Conservation (phyloP, 2,329 filamentous ascomycete genomes). For the Trichoderma semiorbis region DNA sequence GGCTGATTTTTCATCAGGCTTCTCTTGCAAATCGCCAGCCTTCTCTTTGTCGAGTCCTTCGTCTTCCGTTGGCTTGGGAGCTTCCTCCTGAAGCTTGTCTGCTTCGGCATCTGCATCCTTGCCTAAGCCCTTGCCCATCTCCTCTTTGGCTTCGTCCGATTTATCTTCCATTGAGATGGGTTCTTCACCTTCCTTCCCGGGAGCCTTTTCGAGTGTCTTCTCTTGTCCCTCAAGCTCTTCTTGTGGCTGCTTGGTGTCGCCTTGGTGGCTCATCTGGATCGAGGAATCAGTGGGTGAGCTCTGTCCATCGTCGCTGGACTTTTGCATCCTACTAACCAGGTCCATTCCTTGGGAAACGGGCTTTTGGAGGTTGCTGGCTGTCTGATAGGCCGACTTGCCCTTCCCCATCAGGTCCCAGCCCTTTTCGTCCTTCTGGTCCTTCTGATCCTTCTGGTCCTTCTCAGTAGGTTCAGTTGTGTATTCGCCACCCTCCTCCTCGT, state of each 20-base stretch:
- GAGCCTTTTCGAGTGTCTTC: not conserved
- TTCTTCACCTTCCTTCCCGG: not conserved
- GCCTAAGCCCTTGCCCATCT: not conserved
- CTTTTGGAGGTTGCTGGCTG: conserved; percentile 16
- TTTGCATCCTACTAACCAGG: conserved; percentile 22
- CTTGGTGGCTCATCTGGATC: not conserved
- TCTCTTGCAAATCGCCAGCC: not conserved
- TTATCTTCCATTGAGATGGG: conserved; percentile 9
- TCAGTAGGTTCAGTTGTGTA: conserved; percentile 37
- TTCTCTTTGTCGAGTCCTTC: not conserved
- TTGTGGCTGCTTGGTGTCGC: not conserved
- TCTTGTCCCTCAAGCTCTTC: not conserved
- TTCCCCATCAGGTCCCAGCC: conserved; percentile 31
- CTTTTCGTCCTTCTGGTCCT: conserved; percentile 24
- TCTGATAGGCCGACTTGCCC: conserved; percentile 27
- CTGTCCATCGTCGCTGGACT: not conserved
- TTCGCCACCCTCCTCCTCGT: conserved; percentile 30
- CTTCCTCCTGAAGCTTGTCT: not conserved
- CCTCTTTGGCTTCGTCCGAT: not conserved
- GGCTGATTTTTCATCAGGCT: not conserved
- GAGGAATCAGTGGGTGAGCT: not conserved
- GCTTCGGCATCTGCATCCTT: not conserved
- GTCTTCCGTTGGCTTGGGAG: not conserved
- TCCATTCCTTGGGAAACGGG: conserved; percentile 25
- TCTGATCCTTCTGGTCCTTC: conserved; percentile 13